Conservation (phyloP, 371 early-diverging fungal species). For the Lichtheimia ornata region DNA sequence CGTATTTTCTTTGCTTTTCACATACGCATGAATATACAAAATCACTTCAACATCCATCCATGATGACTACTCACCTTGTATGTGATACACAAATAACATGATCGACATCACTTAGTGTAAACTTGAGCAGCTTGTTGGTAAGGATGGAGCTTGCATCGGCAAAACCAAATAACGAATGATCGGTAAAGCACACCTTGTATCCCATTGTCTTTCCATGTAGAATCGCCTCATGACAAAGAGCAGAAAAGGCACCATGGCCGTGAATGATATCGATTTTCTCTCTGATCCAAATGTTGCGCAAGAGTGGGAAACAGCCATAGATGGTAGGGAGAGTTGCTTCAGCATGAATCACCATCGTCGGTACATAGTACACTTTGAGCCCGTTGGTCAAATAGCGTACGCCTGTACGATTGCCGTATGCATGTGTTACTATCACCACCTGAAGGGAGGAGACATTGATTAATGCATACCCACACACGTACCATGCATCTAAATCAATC, state of each 20-base stretch:
- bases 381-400: conserved; percentile 92
- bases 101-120: conserved; percentile 92
- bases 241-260: conserved; percentile 95
- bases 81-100: conserved; percentile 99
- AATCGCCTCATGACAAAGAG: conserved; percentile 95
- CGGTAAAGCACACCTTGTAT: conserved; percentile 95
- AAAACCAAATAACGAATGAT: conserved; percentile 98
- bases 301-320: conserved; percentile 89
- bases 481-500: no score
- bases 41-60: no score
- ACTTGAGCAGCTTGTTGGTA: conserved; percentile 94
- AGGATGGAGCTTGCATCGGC: conserved; percentile 92
- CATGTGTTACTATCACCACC: conserved; percentile 89
- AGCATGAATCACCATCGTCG: conserved; percentile 82
- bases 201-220: conserved; percentile 97
- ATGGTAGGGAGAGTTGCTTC: conserved; percentile 95
- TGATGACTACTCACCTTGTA: conserved; percentile 85
- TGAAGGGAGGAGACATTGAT: neutral
- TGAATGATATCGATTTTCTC: conserved; percentile 97
- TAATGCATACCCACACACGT: neutral
- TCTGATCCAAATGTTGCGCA: conserved; percentile 89
- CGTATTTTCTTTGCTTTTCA: conserved; percentile 98
- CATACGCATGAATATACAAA: no score
- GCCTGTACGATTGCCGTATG: conserved; percentile 84
- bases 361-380: conserved; percentile 97